These are phyloP conservation scores for Eucalyptus brandiana DNA, from an alignment of 345 rosid genomes.

Conservation along the genomic window DNA sequence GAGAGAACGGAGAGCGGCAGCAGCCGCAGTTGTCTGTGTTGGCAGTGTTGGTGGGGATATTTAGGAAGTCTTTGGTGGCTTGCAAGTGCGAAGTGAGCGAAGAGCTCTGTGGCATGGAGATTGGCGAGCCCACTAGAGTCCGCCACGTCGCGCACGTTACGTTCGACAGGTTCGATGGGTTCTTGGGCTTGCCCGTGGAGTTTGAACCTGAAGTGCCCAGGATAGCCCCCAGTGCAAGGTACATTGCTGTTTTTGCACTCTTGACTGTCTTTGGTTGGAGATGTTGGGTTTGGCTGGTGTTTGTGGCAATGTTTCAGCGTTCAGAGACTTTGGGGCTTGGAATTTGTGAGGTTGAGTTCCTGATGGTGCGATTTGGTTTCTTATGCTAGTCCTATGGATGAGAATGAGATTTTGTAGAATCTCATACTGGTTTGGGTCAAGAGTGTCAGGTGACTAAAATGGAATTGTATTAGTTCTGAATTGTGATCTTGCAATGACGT, in stretches of 20 bases:
- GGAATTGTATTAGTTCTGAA: not conserved
- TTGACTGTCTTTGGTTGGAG: not conserved
- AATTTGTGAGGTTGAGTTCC: not conserved
- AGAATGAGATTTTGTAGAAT: not conserved
- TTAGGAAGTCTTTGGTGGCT: slow-evolving; percentile 57
- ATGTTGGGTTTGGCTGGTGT: not conserved
- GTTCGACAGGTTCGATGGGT: slow-evolving; percentile 83
- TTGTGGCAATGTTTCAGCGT: not conserved
- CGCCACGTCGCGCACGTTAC: slow-evolving; percentile 87
- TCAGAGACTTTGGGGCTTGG: not conserved
- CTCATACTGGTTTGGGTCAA: not conserved
- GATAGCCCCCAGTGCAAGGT: slow-evolving; percentile 89
- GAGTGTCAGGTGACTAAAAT: not conserved
- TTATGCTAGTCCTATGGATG: not conserved
- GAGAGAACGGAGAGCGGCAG: slow-evolving; percentile 21
- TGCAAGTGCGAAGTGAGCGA: slow-evolving; percentile 35
- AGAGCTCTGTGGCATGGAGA: slow-evolving; percentile 61
- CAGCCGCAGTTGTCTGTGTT: slow-evolving; percentile 39
- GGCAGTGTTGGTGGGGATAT: slow-evolving; percentile 40
- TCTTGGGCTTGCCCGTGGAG: slow-evolving; percentile 80
- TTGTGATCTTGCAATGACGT: not conserved
- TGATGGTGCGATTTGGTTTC: not conserved
- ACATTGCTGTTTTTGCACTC: not conserved
- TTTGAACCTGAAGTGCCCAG: slow-evolving; percentile 76
- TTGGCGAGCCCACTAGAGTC: slow-evolving; percentile 64